phyloP scores from a whole-genome alignment of 2,329 filamentous ascomycete genomes.

The Diplodia sapinea region DNA sequence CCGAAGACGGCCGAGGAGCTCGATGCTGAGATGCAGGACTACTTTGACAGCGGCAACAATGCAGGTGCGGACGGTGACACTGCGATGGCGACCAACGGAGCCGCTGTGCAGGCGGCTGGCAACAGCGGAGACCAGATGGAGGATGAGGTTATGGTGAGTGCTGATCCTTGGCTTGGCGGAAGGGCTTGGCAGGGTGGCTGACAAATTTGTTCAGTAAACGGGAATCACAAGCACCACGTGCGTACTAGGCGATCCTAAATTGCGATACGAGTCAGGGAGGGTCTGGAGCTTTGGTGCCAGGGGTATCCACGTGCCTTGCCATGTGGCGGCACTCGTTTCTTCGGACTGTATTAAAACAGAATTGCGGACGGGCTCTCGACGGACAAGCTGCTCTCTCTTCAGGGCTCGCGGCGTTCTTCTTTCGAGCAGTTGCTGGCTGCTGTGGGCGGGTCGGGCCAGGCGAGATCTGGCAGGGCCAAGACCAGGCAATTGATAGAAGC shows the following conservation, averaged over 20 bases:
- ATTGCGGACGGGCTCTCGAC: constrained; percentile 3
- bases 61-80: constrained; percentile 53
- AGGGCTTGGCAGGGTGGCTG: constrained; percentile 17
- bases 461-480: constrained; percentile 4
- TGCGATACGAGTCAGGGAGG: constrained; percentile 27
- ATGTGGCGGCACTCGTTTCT: constrained; percentile 8
- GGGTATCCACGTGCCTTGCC: neutral
- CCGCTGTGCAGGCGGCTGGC: constrained; percentile 53
- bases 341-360: constrained; percentile 27
- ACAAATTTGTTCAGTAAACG: constrained; percentile 30
- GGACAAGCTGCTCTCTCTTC: constrained; percentile 27
- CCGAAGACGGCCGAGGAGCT: constrained; percentile 93
- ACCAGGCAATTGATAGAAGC: constrained; percentile 26
- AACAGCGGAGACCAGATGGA: constrained; percentile 48
- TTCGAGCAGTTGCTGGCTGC: constrained; percentile 19
- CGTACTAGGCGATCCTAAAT: constrained; percentile 26
- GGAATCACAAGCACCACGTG: constrained; percentile 20
- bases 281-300: constrained; percentile 11
- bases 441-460: neutral
- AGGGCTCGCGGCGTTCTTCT: constrained; percentile 24
- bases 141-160: constrained; percentile 47
- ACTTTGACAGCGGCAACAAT: constrained; percentile 67
- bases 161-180: constrained; percentile 2
- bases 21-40: constrained; percentile 97
- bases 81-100: constrained; percentile 53